Conservation (phyloP, 2,329 filamentous ascomycete genomes). For the Aureobasidium sp. region DNA sequence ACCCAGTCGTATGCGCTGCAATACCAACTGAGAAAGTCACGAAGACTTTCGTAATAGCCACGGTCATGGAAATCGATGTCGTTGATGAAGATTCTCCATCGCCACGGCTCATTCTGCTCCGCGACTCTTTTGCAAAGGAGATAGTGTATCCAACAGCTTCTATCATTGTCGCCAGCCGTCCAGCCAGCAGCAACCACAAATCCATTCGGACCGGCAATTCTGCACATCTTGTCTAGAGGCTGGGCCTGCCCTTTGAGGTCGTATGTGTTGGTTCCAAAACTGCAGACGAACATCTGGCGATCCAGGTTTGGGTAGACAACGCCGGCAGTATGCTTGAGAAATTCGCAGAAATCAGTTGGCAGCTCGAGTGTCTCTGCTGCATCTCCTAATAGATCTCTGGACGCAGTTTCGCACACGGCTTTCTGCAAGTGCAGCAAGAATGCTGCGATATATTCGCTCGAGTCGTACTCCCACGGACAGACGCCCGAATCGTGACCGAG, state of each 20-base stretch:
- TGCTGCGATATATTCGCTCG: background rate
- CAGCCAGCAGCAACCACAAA: background rate
- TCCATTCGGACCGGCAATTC: background rate
- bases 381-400: background rate
- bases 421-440: background rate
- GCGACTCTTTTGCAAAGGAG: background rate
- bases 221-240: background rate
- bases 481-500: background rate
- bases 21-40: background rate
- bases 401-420: background rate
- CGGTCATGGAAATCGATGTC: background rate
- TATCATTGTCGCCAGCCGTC: background rate
- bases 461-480: background rate
- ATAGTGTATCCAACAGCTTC: background rate
- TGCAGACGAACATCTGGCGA: background rate
- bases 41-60: background rate
- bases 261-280: background rate
- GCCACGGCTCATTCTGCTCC: background rate
- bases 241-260: background rate
- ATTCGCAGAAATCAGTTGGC: background rate
- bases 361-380: background rate
- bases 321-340: background rate
- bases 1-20: background rate
- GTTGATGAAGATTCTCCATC: background rate
- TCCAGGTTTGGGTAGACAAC: background rate